Base-by-base conservation (phyloP, 2,329 filamentous ascomycete genomes). In the Microsporum ferrugineum region DNA sequence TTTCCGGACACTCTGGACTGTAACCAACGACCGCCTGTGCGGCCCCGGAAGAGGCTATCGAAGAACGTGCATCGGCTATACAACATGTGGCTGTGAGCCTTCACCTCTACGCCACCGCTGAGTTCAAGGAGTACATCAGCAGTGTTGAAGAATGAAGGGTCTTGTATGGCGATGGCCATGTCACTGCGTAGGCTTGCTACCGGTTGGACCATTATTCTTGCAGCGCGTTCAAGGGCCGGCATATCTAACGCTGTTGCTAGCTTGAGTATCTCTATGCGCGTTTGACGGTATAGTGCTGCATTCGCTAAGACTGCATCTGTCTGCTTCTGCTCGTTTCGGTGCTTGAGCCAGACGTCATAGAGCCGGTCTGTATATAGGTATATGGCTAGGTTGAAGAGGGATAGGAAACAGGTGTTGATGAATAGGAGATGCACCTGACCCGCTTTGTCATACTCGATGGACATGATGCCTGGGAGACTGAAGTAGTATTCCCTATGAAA, bases 1-100 rank as follows among this genome's bases (percentile, higher is more conserved):
- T 53, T 10, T 17, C 63, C 74, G 58, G 81, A 76, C n/a, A 84
- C 83, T 59, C 91, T 83, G 36, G 82, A 82, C 57, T 85, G 81
- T 23, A 99, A 80, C 94, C 94, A 99, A 66, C 83, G 83, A 0
- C 94, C 94, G 45, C 82, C 82, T 5, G 94, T 89, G 49, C 90
- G 86, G n/a, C 94, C 94, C 67, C 89, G 81, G 72, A 96, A 97
- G 49, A 99, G 79, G 1, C 88, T 88, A 64, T 92, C 80, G 65
- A 99, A 99, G 79, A 96, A 99, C 0, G 90, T 91, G 67, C 91
- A 96, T 65, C 94, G 81, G 68, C 87, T 85, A 65, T 90, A 91
- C 39, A 96, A 72, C 2, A 97, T 73, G 3, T 85, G 80, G 65
- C 89, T 92, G 68, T 99, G 94, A 0, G 88, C 86, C 12, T 79